A percentile compares a stretch with the other conserved stretches of the same genome.
Evolutionary conservation across 2,329 filamentous ascomycete species (phyloP).

Genomic region (Sporothrix luriei): DNA sequence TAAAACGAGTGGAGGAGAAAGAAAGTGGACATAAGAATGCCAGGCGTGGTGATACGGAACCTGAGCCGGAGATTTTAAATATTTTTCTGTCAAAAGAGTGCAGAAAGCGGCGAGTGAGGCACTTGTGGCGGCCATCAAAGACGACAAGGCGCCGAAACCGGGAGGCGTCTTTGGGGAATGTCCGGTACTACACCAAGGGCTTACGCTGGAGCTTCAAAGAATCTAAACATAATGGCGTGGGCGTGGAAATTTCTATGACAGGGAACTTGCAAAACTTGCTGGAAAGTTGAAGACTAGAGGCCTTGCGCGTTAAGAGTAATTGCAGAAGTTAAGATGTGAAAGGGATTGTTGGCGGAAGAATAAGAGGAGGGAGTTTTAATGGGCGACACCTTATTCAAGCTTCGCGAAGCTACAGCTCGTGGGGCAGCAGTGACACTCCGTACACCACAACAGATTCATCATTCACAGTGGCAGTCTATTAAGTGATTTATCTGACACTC

Average conservation of each 20-base stretch:
- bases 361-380: neutral
- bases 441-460: no score
- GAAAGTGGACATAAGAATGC: neutral
- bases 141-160: conserved; percentile 27
- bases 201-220: conserved; percentile 7
- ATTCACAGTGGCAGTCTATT: no score
- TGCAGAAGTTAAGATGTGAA: neutral
- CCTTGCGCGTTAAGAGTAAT: neutral
- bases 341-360: neutral
- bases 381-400: neutral
- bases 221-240: neutral
- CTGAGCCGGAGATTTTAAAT: neutral
- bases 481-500: neutral
- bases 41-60: neutral
- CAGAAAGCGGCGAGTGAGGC: neutral
- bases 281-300: neutral
- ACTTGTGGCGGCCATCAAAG: neutral
- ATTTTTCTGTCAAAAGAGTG: no score
- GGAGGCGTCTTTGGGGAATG: conserved; percentile 26
- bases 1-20: conserved; percentile 17
- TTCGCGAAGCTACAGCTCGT: neutral
- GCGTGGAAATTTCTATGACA: neutral
- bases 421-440: no score
- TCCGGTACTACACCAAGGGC: conserved; percentile 25
- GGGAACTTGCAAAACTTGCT: no score